Evolutionary conservation across 1,284 basidiomycete genomes (phyloP), one percentile per base, ranked within the genome.

Genomic region (Tylopilus sp.): DNA sequence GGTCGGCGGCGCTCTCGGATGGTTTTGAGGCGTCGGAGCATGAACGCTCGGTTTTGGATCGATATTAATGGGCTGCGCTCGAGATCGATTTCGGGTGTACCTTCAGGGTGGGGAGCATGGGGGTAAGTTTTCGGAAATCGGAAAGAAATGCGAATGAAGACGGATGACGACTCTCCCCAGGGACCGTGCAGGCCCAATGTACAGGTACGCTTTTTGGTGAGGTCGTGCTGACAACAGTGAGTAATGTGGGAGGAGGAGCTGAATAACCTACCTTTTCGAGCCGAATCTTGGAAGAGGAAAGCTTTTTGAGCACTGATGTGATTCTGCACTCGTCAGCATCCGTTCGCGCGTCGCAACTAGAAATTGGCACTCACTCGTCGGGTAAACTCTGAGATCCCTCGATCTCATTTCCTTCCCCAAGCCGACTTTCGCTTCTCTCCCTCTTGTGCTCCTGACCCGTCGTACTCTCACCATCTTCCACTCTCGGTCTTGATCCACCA

Each of bases 111-210:
- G 0, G 59, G 55, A 0, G 73, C 73, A 19, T 82, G 76, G 0
- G 93, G 92, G 60, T 97, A 97, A 41, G 81, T 80, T 28, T 81
- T 76, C 1, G 94, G 93, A 63, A 97, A 97, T 2, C 82, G 84
- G 71, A 96, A 95, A 6, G 90, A 87, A n/a, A 95, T 81, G 1
- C 94, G 84, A 46, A 96, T 83, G 71, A 91, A 93, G 18, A 67
- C 67, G 25, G 78, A 84, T 5, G 79, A 86, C 13, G 72, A 81
- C 49, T 87, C 86, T 10, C 91, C 92, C 92, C 93, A 96, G 1
- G 92, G 93, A 0, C 92, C 92, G 59, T 92, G 86, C 41, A 97
- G 72, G 8, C 91, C 89, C 46, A 97, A 77, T 2, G 91, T 94
- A 56, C 91, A 91, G 15, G 82, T 88, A 25, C 92, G 79, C 60